A percentile compares a stretch with the other conserved stretches of the same genome.
Evolutionary conservation across 2,329 filamentous ascomycete species (phyloP).

Genomic region (Aspergillus sp.): DNA sequence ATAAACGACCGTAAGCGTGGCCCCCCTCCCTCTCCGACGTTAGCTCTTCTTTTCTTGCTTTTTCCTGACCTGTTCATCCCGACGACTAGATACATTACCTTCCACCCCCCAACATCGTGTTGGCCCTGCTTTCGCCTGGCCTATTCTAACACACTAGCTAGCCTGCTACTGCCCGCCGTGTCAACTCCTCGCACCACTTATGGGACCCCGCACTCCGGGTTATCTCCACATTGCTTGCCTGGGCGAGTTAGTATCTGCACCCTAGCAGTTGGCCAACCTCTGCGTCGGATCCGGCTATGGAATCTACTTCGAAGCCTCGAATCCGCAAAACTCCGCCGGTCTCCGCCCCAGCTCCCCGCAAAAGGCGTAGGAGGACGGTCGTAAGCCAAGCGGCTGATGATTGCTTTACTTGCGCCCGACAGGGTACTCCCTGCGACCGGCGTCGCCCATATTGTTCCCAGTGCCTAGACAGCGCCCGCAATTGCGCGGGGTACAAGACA

Average conservation of each 20-base stretch:
- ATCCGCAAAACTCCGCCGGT: constrained; percentile 26
- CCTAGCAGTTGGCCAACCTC: not conserved
- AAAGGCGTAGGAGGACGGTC: constrained; percentile 84
- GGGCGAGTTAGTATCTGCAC: not conserved
- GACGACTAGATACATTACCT: too few species aligned
- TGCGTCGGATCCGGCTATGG: constrained; percentile 17
- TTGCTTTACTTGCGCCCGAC: constrained; percentile 89
- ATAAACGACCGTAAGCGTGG: constrained; percentile 3
- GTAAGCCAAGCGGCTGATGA: constrained; percentile 89
- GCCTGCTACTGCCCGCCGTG: not conserved
- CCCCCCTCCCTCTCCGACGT: constrained; percentile 8
- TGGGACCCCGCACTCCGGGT: constrained; percentile 25
- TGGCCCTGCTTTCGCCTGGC: not conserved
- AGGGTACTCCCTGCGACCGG: constrained; percentile 82
- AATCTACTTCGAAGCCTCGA: constrained; percentile 28
- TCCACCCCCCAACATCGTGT: not conserved
- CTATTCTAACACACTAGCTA: not conserved
- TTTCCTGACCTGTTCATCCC: not conserved
- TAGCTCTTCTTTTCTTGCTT: not conserved
- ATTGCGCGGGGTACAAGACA: constrained; percentile 95
- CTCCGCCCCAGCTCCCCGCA: constrained; percentile 41
- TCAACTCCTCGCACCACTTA: constrained; percentile 8
- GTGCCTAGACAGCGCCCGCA: constrained; percentile 86
- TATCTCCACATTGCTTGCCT: constrained; percentile 18
- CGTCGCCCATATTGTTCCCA: constrained; percentile 92